Evolutionary conservation across 176 grass and related monocot species (phyloP), one percentile per base, ranked within the genome.

Genomic region (Oryza meridionalis): DNA sequence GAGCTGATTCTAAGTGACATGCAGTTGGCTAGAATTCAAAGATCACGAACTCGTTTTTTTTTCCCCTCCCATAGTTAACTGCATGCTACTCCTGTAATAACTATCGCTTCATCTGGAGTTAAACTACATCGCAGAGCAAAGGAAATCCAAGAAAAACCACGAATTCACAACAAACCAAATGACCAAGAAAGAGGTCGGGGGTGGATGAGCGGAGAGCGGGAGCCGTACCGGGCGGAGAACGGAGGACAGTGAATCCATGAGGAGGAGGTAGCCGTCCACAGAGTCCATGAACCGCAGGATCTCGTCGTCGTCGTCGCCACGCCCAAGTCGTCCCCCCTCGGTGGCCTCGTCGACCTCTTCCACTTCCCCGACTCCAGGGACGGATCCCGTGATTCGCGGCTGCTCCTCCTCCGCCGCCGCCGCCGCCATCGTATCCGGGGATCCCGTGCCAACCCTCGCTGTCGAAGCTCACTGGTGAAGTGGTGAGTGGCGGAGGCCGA

Each of bases 201-300:
- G 4, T 51, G 29, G n/a, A 73, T 44, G 11, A 17, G 47, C 37
- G 31, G 5, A 59, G 55, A 26, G 26, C 1, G 58, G 43, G 29
- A 32, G 24, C 46, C 35, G 17, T 82, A 90, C 88, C 83, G 82
- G 83, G 79, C 88, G 83, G 66, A 90, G 88, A 77, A 67, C 25
- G 25, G 88, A 90, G 73, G 83, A 82, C 67, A 90, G 83, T 25
- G 88, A 82, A 26, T 90, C 78, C 83, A 90, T 82, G 33, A 90
- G 73, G 44, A 86, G 58, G 45, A 90, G 78, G 83, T 90, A 90
- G 67, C 66, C 67, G 11, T 90, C 83, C 45, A 85, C 67, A 26
- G 88, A 90, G 83, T 86, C 88, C 83, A 90, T 86, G 78, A 90
- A 90, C 62, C 78, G 73, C 33, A 90, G 83, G 78, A 86, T 73